Percentiles rank a stretch among this genome's conserved stretches.
Conservation (phyloP, 495 filamentous ascomycete genomes). For the Haplographium delicatum region DNA sequence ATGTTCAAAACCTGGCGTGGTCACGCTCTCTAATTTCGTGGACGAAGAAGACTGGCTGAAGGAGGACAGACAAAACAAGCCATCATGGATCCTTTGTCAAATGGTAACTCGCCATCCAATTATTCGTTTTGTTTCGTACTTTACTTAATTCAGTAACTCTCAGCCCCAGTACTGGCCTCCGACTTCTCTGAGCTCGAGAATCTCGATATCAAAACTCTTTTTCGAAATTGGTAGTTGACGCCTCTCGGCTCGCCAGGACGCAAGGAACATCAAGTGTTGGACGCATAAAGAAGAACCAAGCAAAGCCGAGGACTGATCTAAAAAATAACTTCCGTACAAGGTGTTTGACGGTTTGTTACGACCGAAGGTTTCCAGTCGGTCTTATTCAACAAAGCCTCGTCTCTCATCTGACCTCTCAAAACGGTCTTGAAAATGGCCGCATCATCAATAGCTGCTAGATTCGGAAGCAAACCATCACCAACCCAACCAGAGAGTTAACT, state of each 20-base stretch:
- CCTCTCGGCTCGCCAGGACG: slow-evolving; percentile 13
- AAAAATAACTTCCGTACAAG: no score
- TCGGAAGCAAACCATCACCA: no score
- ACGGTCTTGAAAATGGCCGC: no score
- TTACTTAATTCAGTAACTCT: slow-evolving; percentile 1
- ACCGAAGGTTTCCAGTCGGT: slow-evolving; percentile 1
- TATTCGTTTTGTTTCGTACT: slow-evolving; percentile 8
- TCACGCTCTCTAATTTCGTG: slow-evolving; percentile 16
- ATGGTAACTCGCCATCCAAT: slow-evolving; percentile 13
- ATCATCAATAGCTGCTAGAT: no score
- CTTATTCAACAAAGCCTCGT: background rate
- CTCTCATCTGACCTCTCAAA: slow-evolving; percentile 18
- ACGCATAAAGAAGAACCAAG: no score
- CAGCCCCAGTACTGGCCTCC: background rate
- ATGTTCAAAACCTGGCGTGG: slow-evolving; percentile 1
- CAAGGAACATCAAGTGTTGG: slow-evolving; percentile 16
- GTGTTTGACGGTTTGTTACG: background rate
- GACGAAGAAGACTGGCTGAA: slow-evolving; percentile 23
- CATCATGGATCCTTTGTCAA: slow-evolving; percentile 16
- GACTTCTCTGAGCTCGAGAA: no score
- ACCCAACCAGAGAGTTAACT: no score
- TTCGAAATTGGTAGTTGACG: slow-evolving; percentile 8
- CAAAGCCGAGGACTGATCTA: no score
- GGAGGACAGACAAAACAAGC: slow-evolving; percentile 1
- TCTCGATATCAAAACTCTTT: slow-evolving; percentile 14